phyloP scores from a whole-genome alignment of 805 yeast species.

The Saccharomycopsis fibuligera region DNA sequence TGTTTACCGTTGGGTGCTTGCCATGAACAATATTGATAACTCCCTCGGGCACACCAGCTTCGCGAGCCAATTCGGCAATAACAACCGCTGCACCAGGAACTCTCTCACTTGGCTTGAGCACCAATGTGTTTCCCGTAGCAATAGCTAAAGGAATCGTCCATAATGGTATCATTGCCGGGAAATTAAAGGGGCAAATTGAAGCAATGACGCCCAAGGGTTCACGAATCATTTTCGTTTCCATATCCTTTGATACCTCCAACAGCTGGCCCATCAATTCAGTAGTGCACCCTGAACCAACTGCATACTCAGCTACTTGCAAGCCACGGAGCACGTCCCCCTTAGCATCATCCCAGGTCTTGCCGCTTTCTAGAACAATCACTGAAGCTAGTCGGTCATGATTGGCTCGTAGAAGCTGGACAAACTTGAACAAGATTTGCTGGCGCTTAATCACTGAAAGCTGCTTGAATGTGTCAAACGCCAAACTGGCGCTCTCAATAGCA shows the following conservation, averaged over 20 bases:
- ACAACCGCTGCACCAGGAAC: conserved; percentile 80
- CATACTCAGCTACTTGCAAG: conserved; percentile 72
- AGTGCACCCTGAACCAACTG: conserved; percentile 46
- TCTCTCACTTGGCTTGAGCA: conserved; percentile 64
- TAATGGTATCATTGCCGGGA: conserved; percentile 75
- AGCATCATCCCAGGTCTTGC: conserved; percentile 71
- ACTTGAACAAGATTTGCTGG: conserved; percentile 62
- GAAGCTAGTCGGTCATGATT: conserved; percentile 67
- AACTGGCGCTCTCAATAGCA: conserved; percentile 59
- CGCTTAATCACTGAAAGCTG: conserved; percentile 40
- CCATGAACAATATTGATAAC: conserved; percentile 71
- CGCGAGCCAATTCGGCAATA: conserved; percentile 61
- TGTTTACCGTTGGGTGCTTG: conserved; percentile 64
- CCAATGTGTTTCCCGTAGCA: conserved; percentile 68
- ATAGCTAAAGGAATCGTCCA: conserved; percentile 50
- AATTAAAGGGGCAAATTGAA: conserved; percentile 74
- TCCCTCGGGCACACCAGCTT: conserved; percentile 75
- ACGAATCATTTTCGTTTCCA: conserved; percentile 70
- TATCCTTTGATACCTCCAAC: conserved; percentile 62
- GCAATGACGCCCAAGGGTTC: conserved; percentile 73
- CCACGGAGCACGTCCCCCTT: conserved; percentile 71
- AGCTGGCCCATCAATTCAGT: conserved; percentile 56
- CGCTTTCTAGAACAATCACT: conserved; percentile 63
- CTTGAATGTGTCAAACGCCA: conserved; percentile 56
- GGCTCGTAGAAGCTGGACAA: conserved; percentile 54